Conservation (phyloP, 2,329 filamentous ascomycete species). For the Tolypocladium tropicale region DNA sequence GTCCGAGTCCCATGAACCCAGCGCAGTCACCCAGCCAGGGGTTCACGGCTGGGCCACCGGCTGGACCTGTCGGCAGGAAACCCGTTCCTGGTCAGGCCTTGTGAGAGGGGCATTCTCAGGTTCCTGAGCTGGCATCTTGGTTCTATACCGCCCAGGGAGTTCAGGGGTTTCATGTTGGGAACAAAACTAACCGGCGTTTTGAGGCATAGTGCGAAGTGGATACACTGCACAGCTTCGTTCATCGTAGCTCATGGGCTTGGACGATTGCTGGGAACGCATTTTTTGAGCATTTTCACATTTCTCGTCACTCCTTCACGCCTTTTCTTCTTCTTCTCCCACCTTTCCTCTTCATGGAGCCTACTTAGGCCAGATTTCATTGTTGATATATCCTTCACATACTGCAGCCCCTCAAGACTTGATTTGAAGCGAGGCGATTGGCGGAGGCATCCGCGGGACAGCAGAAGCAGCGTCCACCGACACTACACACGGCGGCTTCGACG, state of each 20-base stretch:
- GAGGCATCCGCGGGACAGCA: neutral
- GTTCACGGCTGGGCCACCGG: constrained; percentile 26
- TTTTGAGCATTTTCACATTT: constrained; percentile 14
- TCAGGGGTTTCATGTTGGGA: neutral
- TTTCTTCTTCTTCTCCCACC: neutral
- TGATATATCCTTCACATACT: neutral
- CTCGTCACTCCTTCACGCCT: constrained; percentile 21
- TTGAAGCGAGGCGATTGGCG: neutral
- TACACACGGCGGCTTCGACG: no score
- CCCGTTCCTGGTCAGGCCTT: constrained; percentile 46
- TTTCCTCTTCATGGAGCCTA: neutral
- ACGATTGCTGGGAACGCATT: constrained; percentile 12
- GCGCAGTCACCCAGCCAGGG: constrained; percentile 18
- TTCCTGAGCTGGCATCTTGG: constrained; percentile 5
- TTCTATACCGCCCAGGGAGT: neutral
- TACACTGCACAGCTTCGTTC: constrained; percentile 8
- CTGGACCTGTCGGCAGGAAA: constrained; percentile 40
- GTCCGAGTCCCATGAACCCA: constrained; percentile 38
- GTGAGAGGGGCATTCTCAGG: constrained; percentile 11
- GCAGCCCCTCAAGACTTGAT: neutral
- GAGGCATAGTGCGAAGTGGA: constrained; percentile 10
- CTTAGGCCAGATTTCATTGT: neutral
- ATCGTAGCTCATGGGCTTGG: constrained; percentile 11
- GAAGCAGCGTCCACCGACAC: neutral
- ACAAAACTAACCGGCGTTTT: constrained; percentile 19